Base-by-base conservation (phyloP, 495 filamentous ascomycete genomes). In the Neurospora pannonica region DNA sequence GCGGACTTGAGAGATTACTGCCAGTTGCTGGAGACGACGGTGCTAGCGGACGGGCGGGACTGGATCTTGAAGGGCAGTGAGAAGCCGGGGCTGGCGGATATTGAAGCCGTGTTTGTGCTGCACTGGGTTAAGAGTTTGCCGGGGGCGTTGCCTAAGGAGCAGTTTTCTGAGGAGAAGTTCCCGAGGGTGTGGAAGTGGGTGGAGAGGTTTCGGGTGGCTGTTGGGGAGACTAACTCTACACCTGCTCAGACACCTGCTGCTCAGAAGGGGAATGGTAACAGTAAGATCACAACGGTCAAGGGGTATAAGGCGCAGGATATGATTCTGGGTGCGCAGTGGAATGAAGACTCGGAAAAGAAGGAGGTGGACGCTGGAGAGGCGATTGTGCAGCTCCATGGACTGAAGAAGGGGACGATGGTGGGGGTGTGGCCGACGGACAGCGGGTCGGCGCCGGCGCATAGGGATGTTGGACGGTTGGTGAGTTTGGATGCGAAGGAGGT, bases 81-180 rank as follows among this genome's bases (percentile, higher is more conserved):
- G 11, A 79, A 78, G 37, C 85, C 89, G 11, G 79, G 79, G 17
- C 77, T 90, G 77, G 87, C 84, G 5, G 91, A 92, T 79, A 86
- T 92, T 60, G 88, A 91, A 78, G 85, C 85, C 21, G 82, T 89
- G 15, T 92, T 89, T 90, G 78, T 83, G 0, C 83, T 91, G 71
- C 85, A 88, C 76, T 92, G 91, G 90, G 74, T 91, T 2, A 77
- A 80, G 8, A 81, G 73, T 3, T 72, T 88, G 4, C 82, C 84
- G 1, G 87, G 85, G 4, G 86, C 87, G 13, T 76, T 90, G 37
- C 48, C 75, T 5, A 40, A 78, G 24, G 79, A 82, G 6, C 36
- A 78, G 38, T 81, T 90, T 67, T 82, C 83, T 1, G 76, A 75
- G 43, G 71, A 79, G 24, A 78, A 74, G 15, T 89, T 86, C 76